Percentiles rank a stretch among this genome's conserved stretches.
Evolutionary conservation across 2,329 filamentous ascomycete genomes (phyloP).

Genomic region (Exophiala dermatitidis): DNA sequence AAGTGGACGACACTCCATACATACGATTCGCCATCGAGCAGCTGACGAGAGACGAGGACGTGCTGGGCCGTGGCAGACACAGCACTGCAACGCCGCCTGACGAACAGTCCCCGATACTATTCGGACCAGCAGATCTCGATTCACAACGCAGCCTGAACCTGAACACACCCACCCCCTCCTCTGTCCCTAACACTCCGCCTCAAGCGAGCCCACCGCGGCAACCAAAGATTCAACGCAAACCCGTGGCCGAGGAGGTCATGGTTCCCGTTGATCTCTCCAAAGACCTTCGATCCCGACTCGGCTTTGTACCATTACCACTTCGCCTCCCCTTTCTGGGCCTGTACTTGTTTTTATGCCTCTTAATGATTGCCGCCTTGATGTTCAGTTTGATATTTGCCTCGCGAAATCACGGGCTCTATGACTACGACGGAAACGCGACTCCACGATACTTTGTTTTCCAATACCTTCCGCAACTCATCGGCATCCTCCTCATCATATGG

Average conservation of each 20-base stretch:
- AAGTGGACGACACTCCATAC: constrained; percentile 76
- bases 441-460: constrained; percentile 77
- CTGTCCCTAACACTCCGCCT: constrained; percentile 12
- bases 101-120: constrained; percentile 8
- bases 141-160: neutral
- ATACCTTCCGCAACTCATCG: constrained; percentile 73
- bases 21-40: constrained; percentile 86
- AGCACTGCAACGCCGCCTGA: constrained; percentile 32
- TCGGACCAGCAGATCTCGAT: neutral
- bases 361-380: constrained; percentile 66
- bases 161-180: constrained; percentile 10
- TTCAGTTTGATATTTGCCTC: constrained; percentile 65
- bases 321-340: constrained; percentile 57
- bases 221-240: constrained; percentile 13
- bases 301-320: constrained; percentile 65
- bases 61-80: constrained; percentile 48
- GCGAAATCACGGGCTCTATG: constrained; percentile 56
- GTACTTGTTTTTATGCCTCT: constrained; percentile 54
- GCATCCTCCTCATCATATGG: constrained; percentile 65
- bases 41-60: constrained; percentile 66
- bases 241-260: constrained; percentile 26
- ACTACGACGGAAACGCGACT: constrained; percentile 63
- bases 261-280: constrained; percentile 40
- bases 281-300: constrained; percentile 47
- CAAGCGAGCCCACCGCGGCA: constrained; percentile 9